Conservation (phyloP, 2,329 filamentous ascomycete genomes). For the Clonostachys rhizophaga region DNA sequence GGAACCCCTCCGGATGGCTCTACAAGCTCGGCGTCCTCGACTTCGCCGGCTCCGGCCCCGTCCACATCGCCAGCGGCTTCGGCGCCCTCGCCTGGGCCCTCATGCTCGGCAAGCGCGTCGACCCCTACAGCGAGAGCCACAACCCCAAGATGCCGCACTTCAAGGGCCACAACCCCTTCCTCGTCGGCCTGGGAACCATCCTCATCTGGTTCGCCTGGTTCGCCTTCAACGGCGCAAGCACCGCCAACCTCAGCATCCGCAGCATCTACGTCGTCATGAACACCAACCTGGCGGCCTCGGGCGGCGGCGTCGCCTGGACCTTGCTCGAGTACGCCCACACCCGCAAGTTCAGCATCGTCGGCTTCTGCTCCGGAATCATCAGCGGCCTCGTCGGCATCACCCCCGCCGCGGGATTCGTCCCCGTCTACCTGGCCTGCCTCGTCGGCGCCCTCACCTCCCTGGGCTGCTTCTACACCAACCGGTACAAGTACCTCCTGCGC, state of each 20-base stretch:
- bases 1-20: conserved; percentile 61
- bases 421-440: conserved; percentile 43
- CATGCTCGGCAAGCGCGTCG: conserved; percentile 53
- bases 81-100: conserved; percentile 57
- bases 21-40: conserved; percentile 54
- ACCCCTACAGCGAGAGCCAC: conserved; percentile 38
- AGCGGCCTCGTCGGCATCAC: conserved; percentile 53
- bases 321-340: conserved; percentile 43
- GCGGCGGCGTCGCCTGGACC: conserved; percentile 46
- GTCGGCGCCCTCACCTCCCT: conserved; percentile 45
- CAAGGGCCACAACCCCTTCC: conserved; percentile 57
- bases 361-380: conserved; percentile 43
- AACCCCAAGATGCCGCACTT: conserved; percentile 19
- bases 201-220: conserved; percentile 61
- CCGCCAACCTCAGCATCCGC: conserved; percentile 43
- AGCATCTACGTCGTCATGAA: conserved; percentile 51
- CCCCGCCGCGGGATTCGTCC: conserved; percentile 48
- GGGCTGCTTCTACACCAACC: conserved; percentile 37
- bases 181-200: conserved; percentile 59
- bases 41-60: conserved; percentile 57
- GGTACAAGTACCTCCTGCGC: conserved; percentile 41
- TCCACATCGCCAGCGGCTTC: conserved; percentile 59
- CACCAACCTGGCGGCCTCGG: conserved; percentile 51
- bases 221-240: conserved; percentile 44
- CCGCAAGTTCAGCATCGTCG: conserved; percentile 33